Conservation (phyloP, 2,329 filamentous ascomycete genomes). For the Zymoseptoria ardabiliae region DNA sequence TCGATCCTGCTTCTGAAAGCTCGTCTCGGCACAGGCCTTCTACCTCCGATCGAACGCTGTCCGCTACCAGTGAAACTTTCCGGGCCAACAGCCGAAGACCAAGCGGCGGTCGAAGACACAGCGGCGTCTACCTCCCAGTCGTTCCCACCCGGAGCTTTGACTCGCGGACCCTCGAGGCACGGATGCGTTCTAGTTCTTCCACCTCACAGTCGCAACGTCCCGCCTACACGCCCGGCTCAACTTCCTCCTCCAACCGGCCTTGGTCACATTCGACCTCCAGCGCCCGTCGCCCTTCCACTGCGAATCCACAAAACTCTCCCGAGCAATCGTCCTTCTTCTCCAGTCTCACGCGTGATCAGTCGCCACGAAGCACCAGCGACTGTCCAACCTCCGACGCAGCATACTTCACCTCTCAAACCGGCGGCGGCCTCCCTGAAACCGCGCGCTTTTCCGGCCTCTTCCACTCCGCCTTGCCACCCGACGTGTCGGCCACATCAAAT, state of each 20-base stretch:
- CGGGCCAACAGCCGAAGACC: constrained; percentile 22
- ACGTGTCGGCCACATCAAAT: constrained; percentile 6
- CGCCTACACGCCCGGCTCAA: constrained; percentile 37
- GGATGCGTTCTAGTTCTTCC: constrained; percentile 51
- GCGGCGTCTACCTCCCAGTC: constrained; percentile 52
- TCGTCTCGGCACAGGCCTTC: constrained; percentile 32
- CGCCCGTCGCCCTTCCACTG: constrained; percentile 33
- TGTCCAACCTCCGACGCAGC: constrained; percentile 27
- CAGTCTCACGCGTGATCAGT: constrained; percentile 21
- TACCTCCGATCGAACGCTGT: constrained; percentile 31
- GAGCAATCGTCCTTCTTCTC: constrained; percentile 9
- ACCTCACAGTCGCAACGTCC: constrained; percentile 39
- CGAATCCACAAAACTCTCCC: constrained; percentile 16
- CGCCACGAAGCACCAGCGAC: constrained; percentile 9
- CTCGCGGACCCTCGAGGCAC: constrained; percentile 23
- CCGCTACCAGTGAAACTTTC: constrained; percentile 29
- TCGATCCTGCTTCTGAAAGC: constrained; percentile 28
- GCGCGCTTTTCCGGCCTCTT: constrained; percentile 27
- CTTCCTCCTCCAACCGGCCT: constrained; percentile 23
- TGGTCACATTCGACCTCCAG: constrained; percentile 41
- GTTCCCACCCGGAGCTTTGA: background rate
- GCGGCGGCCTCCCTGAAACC: constrained; percentile 13
- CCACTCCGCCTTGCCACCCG: constrained; percentile 28
- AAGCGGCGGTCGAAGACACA: constrained; percentile 43
- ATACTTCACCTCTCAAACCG: constrained; percentile 25